These are phyloP conservation scores for Dimocarpus longan DNA, from an alignment of 345 rosid species.

Conservation along the genomic window DNA sequence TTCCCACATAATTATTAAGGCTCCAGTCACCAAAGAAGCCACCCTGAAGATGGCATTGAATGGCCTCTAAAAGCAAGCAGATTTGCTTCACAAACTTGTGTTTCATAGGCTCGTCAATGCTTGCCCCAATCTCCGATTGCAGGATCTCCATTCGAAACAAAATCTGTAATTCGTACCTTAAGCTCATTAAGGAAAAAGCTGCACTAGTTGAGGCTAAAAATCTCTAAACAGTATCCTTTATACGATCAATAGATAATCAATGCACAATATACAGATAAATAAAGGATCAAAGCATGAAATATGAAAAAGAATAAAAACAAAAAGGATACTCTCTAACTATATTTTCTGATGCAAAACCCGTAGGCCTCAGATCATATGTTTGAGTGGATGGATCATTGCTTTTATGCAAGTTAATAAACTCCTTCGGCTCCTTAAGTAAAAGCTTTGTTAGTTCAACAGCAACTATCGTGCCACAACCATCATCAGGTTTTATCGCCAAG, in stretches of 20 bases:
- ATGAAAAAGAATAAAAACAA: background rate
- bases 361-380: constrained; percentile 34
- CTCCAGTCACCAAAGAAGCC: constrained; percentile 97
- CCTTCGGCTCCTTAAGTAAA: constrained; percentile 75
- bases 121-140: constrained; percentile 60
- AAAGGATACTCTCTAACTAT: constrained; percentile 85
- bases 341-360: constrained; percentile 38
- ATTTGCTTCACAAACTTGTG: constrained; percentile 83
- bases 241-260: constrained; percentile 12
- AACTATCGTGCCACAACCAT: constrained; percentile 32
- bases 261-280: constrained; percentile 7
- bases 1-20: constrained; percentile 75
- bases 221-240: background rate
- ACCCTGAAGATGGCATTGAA: constrained; percentile 79
- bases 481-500: constrained; percentile 30
- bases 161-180: constrained; percentile 87
- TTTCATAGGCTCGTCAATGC: constrained; percentile 47
- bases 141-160: constrained; percentile 93
- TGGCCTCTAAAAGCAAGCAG: constrained; percentile 68
- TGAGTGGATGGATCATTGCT: constrained; percentile 35
- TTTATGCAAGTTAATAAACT: constrained; percentile 50
- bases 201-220: constrained; percentile 12
- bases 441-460: constrained; percentile 55
- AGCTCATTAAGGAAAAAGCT: constrained; percentile 54
- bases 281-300: background rate